Conservation (phyloP, 2,329 filamentous ascomycete species). For the Teratosphaeria epicoccoides region DNA sequence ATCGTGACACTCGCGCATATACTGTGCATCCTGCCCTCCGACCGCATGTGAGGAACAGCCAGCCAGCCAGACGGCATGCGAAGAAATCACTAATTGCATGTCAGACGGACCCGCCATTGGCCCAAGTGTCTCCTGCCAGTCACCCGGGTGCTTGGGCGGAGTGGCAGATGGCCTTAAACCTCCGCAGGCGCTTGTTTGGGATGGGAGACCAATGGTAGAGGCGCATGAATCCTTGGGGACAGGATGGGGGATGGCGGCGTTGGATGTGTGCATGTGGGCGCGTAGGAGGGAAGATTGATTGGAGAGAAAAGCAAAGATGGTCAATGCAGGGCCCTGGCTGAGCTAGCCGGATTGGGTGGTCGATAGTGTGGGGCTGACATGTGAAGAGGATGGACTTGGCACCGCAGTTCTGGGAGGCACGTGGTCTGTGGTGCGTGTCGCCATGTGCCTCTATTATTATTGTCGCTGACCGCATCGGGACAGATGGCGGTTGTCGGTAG, state of each 20-base stretch:
- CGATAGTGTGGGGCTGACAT: background rate
- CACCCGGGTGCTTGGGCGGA: background rate
- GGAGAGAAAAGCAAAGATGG: background rate
- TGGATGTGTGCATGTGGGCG: background rate
- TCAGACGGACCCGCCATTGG: slow-evolving; percentile 2
- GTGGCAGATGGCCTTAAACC: background rate
- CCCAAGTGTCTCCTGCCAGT: background rate
- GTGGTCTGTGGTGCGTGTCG: no score
- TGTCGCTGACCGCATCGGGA: no score
- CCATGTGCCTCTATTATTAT: no score
- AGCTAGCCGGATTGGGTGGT: background rate
- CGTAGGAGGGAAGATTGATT: background rate
- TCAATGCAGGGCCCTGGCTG: background rate
- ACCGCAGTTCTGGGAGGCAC: no score
- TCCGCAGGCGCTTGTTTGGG: background rate
- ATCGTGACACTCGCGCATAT: background rate
- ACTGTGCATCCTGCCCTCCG: background rate
- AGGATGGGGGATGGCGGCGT: no score
- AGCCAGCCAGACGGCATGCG: background rate
- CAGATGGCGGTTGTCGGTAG: no score
- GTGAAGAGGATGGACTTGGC: no score
- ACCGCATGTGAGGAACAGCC: background rate
- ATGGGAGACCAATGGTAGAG: slow-evolving; percentile 1
- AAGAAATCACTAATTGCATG: background rate
- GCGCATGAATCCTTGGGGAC: background rate